Evolutionary conservation across 768 basidiomycete genomes (phyloP).

Genomic region (Kwoniella sp.): DNA sequence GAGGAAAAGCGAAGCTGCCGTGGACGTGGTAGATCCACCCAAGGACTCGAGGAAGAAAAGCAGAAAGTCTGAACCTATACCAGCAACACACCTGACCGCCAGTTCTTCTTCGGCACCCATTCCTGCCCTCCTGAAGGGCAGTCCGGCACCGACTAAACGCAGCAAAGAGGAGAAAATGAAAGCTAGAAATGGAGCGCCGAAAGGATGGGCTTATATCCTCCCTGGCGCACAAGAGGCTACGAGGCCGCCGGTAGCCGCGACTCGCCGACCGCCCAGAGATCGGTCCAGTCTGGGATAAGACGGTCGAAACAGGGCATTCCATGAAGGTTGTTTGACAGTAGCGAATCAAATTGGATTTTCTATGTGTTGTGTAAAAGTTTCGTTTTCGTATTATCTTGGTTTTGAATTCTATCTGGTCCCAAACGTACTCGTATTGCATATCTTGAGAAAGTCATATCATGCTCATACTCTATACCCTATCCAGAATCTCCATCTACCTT

Average conservation of each 20-base stretch:
- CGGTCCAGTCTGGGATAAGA: slow-evolving; percentile 13
- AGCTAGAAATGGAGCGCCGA: slow-evolving; percentile 21
- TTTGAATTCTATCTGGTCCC: no score
- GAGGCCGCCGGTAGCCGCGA: background rate
- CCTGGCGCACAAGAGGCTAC: background rate
- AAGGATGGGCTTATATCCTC: slow-evolving; percentile 15
- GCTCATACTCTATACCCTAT: no score
- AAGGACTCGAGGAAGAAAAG: slow-evolving; percentile 1
- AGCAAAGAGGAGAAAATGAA: slow-evolving; percentile 7
- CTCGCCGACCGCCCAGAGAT: slow-evolving; percentile 14
- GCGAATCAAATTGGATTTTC: no score
- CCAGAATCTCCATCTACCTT: no score
- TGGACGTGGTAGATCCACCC: background rate
- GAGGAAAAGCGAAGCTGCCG: slow-evolving; percentile 4
- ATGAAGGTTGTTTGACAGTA: no score
- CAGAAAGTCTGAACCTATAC: slow-evolving; percentile 9
- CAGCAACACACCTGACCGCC: background rate
- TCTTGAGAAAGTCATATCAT: no score
- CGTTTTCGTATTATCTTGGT: no score
- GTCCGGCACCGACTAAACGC: background rate
- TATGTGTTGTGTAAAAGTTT: no score
- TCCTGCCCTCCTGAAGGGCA: background rate
- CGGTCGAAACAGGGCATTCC: no score
- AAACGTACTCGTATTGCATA: no score
- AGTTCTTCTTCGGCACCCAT: background rate